Base-by-base conservation (phyloP, 1,284 basidiomycete genomes). In the Ceratobasidium sp. region DNA sequence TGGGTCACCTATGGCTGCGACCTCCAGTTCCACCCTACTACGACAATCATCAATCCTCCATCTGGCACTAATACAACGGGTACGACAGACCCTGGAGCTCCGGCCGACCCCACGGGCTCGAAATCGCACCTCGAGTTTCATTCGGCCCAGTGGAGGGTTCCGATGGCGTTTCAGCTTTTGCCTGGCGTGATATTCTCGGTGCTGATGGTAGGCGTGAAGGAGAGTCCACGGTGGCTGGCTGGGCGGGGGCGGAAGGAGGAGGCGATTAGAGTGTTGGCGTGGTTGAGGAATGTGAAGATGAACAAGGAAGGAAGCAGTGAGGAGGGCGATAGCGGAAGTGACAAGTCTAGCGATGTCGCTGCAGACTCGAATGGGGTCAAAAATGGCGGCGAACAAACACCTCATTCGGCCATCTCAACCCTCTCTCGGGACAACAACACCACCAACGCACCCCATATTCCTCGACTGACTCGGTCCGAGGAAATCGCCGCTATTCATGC, bases 201-300 rank as follows among this genome's bases (percentile, higher is more conserved):
- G 6, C 45, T 75, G 10, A 63, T 78, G 60, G 20, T 76, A 23
- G 68, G 75, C 39, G 75, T 78, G 10, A 60, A 67, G 20, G 77
- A 78, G 51, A 76, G 75, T 26, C 77, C 77, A 26, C 56, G 77
- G 28, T 78, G 60, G 56, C 33, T 78, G 54, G 68, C 68, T 11
- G 49, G 54, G 35, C 54, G 28, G n/a, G 68, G 56, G 33, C 17
- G 56, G 28, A 60, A 60, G n/a, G 68, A 71, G 45, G 68, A 71
- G 23, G 68, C 68, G 15, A 71, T 71, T 42, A 23, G 37, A 26
- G 56, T 58, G 15, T 49, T 60, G 68, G 68, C 68, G 54, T 71
- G 68, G 68, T 45, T 71, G 35, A 45, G 68, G 26, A 58, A 51
- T 20, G 54, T 71, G 5, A 58, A 60, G 6, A 4, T 71, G 35